These are phyloP conservation scores for Fragaria iinumae DNA, from an alignment of 306 rosid genomes.

Conservation along the genomic window DNA sequence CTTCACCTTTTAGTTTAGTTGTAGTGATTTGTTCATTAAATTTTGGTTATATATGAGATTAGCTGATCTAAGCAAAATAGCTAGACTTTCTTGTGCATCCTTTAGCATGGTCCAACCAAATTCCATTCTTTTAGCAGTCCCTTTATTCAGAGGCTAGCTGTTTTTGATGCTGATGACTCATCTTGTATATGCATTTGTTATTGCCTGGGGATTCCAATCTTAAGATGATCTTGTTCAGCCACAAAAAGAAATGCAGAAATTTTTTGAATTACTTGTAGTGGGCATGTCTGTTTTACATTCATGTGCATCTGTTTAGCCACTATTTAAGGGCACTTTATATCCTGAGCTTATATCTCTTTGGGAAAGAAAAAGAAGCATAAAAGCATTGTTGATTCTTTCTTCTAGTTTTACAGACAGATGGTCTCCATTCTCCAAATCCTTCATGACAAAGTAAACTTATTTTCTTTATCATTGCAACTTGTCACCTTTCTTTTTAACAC, in stretches of 20 bases:
- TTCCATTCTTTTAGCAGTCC: conserved; percentile 22
- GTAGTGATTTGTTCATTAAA: not conserved
- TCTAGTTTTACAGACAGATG: conserved; percentile 8
- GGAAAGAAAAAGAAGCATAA: conserved; percentile 34
- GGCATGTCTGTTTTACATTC: conserved; percentile 26
- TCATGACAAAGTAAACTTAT: conserved; percentile 64
- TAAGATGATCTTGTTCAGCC: not conserved
- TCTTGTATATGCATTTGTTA: not conserved
- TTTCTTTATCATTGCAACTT: conserved; percentile 36
- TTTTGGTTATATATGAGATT: conserved; percentile 27
- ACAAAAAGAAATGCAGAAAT: not conserved
- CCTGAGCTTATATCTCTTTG: conserved; percentile 28
- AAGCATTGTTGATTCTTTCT: conserved; percentile 36
- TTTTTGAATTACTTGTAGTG: not conserved
- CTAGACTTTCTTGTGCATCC: conserved; percentile 20
- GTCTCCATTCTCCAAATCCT: conserved; percentile 40
- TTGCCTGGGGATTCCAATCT: conserved; percentile 4
- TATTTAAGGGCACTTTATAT: conserved; percentile 32
- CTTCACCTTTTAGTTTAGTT: conserved; percentile 4
- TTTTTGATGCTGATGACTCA: conserved; percentile 14
- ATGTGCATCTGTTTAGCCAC: conserved; percentile 35
- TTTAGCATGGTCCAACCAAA: conserved; percentile 25
- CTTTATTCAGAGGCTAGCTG: conserved; percentile 3
- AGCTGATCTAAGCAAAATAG: conserved; percentile 34
- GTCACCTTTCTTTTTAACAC: conserved; percentile 32